Conservation (phyloP, 164 flowering plant species). For the Houttuynia cordata region DNA sequence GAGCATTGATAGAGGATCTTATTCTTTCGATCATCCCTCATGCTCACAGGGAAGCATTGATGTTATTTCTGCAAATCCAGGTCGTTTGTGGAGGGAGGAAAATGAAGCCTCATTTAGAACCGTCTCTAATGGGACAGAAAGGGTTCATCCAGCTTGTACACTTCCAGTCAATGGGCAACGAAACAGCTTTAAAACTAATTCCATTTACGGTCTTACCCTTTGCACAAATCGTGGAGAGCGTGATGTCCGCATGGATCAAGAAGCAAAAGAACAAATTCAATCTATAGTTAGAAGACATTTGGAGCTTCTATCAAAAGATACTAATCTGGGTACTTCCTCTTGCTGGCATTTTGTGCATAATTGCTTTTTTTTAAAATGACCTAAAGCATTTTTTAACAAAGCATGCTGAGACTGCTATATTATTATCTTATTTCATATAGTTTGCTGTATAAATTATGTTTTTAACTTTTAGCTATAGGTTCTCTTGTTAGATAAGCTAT, state of each 20-base stretch:
- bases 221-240: slow-evolving; percentile 10
- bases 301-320: slow-evolving; percentile 29
- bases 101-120: slow-evolving; percentile 16
- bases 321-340: slow-evolving; percentile 32
- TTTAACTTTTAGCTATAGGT: too few relatives aligned
- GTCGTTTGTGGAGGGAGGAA: slow-evolving; percentile 19
- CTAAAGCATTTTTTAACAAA: not conserved
- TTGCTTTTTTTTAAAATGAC: not conserved
- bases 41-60: slow-evolving; percentile 13
- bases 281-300: slow-evolving; percentile 35
- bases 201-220: slow-evolving; percentile 13
- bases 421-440: too few relatives aligned
- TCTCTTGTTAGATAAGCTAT: too few relatives aligned
- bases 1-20: slow-evolving; percentile 20
- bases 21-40: slow-evolving; percentile 4
- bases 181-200: slow-evolving; percentile 20
- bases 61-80: slow-evolving; percentile 14
- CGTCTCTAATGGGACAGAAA: slow-evolving; percentile 9
- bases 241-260: slow-evolving; percentile 14
- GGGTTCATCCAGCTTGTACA: slow-evolving; percentile 7
- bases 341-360: not conserved
- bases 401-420: not conserved
- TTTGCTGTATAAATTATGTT: too few relatives aligned
- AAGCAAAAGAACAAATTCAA: slow-evolving; percentile 33
- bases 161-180: slow-evolving; percentile 22